Base-by-base conservation (phyloP, 2,329 filamentous ascomycete genomes). In the Arthrobotrys iridis region DNA sequence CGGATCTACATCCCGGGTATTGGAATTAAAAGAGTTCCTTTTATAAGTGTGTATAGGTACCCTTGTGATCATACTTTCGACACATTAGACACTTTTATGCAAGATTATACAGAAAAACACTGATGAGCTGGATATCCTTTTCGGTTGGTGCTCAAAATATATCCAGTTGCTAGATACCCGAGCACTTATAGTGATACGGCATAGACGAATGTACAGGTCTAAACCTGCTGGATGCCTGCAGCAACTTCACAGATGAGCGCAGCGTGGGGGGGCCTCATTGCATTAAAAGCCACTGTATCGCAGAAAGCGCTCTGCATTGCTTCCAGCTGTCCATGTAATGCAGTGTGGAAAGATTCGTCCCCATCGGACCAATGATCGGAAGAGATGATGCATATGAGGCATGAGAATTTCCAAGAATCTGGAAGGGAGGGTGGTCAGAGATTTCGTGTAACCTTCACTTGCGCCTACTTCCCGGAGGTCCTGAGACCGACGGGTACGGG, bases 231-330 rank as follows among this genome's bases (percentile, higher is more conserved):
- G 33, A 40, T 5, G 15, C 11, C 18, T 41, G 37, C 20, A 28
- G 24, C 46, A 7, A 45, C 30, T 22, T 37, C 48, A 30, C 41
- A 22, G 58, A 62, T 13, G 2, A 5, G 15, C 48, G 41, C 58
- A 62, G 58, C 28, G 58, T 62, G 58, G 40, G 41, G 58, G 24
- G 18, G 10, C 28, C 28, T 37, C 30, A 48, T 48, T 48, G 45
- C 45, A 35, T 55, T n/a, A n/a, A n/a, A n/a, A n/a, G n/a, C n/a
- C n/a, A n/a, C n/a, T 55, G 18, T 55, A 55, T 55, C 48, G 48
- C 48, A 55, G 48, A 26, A 15, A 52, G 7, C n/a, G n/a, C 20
- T 33, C 7, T 52, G 48, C 26, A 35, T 52, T 52, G 7, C n/a
- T 15, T 30, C 10, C n/a, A n/a, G n/a, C n/a, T 30, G 26, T 10